These are phyloP conservation scores for Plectosphaerella sp. DNA, from an alignment of 2,329 filamentous ascomycete species.

Conservation along the genomic window DNA sequence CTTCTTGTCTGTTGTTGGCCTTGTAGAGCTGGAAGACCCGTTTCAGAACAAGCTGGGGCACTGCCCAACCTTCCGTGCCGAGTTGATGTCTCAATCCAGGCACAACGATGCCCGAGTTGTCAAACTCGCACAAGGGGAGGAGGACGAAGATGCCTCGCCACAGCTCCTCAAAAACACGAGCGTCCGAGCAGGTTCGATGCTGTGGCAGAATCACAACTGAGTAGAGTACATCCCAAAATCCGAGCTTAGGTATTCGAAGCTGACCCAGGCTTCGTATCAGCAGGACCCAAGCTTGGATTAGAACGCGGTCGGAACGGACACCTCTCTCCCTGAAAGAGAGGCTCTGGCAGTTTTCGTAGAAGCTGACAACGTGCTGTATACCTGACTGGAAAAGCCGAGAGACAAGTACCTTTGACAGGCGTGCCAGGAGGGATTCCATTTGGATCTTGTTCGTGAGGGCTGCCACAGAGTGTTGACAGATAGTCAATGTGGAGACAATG, in stretches of 20 bases:
- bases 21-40: slow-evolving; percentile 56
- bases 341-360: slow-evolving; percentile 45
- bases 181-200: slow-evolving; percentile 32
- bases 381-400: slow-evolving; percentile 36
- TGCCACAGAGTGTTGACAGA: slow-evolving; percentile 33
- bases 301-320: slow-evolving; percentile 40
- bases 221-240: slow-evolving; percentile 59
- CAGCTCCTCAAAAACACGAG: slow-evolving; percentile 44
- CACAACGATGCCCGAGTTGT: slow-evolving; percentile 45
- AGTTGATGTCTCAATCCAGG: slow-evolving; percentile 28
- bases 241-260: slow-evolving; percentile 43
- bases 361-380: slow-evolving; percentile 33
- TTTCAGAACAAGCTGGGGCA: slow-evolving; percentile 54
- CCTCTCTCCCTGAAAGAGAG: slow-evolving; percentile 43
- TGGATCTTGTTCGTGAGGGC: slow-evolving; percentile 31
- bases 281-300: slow-evolving; percentile 53
- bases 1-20: slow-evolving; percentile 47
- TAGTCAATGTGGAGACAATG: slow-evolving; percentile 24
- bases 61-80: slow-evolving; percentile 53
- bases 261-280: slow-evolving; percentile 49
- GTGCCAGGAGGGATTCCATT: slow-evolving; percentile 45
- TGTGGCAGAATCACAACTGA: slow-evolving; percentile 32
- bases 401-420: slow-evolving; percentile 31
- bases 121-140: slow-evolving; percentile 57
- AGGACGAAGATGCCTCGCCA: slow-evolving; percentile 59